Evolutionary conservation across 495 filamentous ascomycete species (phyloP), one percentile per base, ranked within the genome.

Genomic region (Parachaetomium inaequale): DNA sequence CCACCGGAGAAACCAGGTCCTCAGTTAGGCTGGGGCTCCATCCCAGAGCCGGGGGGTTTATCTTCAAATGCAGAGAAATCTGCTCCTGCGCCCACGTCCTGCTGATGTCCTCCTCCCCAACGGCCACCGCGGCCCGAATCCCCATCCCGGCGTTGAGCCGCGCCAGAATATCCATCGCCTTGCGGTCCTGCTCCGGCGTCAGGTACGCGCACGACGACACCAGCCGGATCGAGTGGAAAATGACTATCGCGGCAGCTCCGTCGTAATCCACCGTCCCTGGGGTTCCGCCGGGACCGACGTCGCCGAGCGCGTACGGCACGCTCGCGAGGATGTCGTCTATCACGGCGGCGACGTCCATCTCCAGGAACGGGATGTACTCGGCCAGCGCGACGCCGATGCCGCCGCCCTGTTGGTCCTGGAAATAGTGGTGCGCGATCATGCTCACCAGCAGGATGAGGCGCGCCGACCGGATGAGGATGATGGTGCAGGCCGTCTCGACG

Each of bases 261-360:
- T 70, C 67, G 31, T 67, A 61, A 36, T 32, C 29, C 0, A 65
- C 23, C 1, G 58, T 50, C 10, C 42, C 42, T 3, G 55, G 55
- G 6, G 23, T 3, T 0, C 59, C 61, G 36, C 59, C 56, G 19
- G 62, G 64, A 0, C 55, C 62, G 7, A 60, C 51, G 21, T 70
- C 65, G n/a, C 67, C 67, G 32, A 70, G 62, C 31, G 65, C 67
- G 40, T 67, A 70, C 14, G 67, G 67, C 34, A 70, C 64, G 26
- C 51, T 53, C 40, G 61, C 58, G 5, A 70, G 56, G 55, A 67
- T 70, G 34, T 70, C 67, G 31, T 70, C 67, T 32, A 70, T 65
- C 21, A 57, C 31, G 3, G 46, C 4, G 14, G 15, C 49, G 10
- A 63, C 59, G 11, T 61, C 51, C 26, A 31, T 17, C 40, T 67